A percentile compares a stretch with the other conserved stretches of the same genome.
phyloP scores from a whole-genome alignment of 2,329 filamentous ascomycete species.

The Magnaporthiopsis poae region DNA sequence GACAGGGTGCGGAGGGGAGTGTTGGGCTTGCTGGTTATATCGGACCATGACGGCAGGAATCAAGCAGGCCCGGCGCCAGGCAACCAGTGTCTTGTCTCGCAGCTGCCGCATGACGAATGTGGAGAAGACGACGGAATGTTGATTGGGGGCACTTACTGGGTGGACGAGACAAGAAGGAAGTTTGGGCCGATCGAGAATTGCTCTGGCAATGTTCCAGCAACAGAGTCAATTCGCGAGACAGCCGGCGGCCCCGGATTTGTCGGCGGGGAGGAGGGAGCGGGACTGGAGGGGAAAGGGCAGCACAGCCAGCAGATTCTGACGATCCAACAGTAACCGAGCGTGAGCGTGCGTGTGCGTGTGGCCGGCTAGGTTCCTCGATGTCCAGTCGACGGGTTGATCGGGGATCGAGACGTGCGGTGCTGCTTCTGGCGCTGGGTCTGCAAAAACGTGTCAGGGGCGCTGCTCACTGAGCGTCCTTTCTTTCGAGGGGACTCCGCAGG shows the following conservation, averaged over 20 bases:
- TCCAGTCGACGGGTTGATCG: neutral
- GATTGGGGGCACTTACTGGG: constrained; percentile 11
- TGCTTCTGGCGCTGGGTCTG: neutral
- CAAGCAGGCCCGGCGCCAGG: neutral
- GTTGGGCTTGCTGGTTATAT: neutral
- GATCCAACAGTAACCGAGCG: neutral
- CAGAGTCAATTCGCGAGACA: constrained; percentile 13
- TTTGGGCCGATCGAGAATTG: constrained; percentile 12
- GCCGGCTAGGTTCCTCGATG: neutral
- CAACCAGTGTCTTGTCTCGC: constrained; percentile 5
- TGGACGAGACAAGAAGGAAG: constrained; percentile 10
- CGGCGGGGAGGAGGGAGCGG: neutral
- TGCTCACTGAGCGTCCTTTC: constrained; percentile 3
- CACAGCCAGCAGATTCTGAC: neutral
- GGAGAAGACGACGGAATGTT: constrained; percentile 1
- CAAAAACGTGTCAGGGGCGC: neutral
- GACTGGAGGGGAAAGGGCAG: neutral
- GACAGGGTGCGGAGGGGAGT: neutral
- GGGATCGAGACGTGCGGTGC: neutral
- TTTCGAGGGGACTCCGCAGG: constrained; percentile 2
- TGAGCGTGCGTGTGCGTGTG: neutral
- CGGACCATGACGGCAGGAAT: neutral
- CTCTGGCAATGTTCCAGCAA: constrained; percentile 24
- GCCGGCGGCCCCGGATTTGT: neutral
- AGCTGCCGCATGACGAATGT: constrained; percentile 1